Percentiles rank a stretch among this genome's conserved stretches.
phyloP scores from a whole-genome alignment of 371 early-diverging fungal species.

The Conidiobolus incongruus region DNA sequence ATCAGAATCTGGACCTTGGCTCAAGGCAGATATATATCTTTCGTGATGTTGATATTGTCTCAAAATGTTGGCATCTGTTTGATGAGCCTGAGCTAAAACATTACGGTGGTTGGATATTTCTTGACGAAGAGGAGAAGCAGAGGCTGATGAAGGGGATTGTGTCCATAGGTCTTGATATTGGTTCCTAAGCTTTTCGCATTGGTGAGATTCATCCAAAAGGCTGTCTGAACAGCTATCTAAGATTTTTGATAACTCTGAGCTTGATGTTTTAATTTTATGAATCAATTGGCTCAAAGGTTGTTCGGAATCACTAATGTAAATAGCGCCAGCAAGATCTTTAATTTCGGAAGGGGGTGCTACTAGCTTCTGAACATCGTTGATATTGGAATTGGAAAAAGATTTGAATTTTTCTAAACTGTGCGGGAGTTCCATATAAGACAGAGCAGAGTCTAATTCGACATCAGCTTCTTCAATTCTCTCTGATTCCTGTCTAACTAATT shows the following conservation, averaged over 20 bases:
- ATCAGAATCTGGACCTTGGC: slow-evolving; percentile 23
- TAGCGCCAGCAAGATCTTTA: slow-evolving; percentile 27
- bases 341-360: slow-evolving; percentile 35
- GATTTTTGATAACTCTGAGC: slow-evolving; percentile 20
- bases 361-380: slow-evolving; percentile 25
- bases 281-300: slow-evolving; percentile 25
- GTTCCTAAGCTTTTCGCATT: slow-evolving; percentile 12
- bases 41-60: slow-evolving; percentile 24
- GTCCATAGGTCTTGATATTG: slow-evolving; percentile 64
- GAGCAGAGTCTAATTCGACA: slow-evolving; percentile 58
- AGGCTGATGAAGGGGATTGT: slow-evolving; percentile 50
- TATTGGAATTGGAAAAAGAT: slow-evolving; percentile 11
- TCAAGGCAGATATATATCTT: slow-evolving; percentile 26
- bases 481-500: slow-evolving; percentile 53
- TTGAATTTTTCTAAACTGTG: slow-evolving; percentile 49
- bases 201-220: background rate
- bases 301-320: slow-evolving; percentile 21
- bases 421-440: slow-evolving; percentile 72
- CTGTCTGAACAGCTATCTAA: slow-evolving; percentile 27
- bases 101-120: slow-evolving; percentile 57
- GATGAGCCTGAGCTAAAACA: slow-evolving; percentile 49
- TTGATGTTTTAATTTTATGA: slow-evolving; percentile 31
- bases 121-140: slow-evolving; percentile 43
- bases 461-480: slow-evolving; percentile 60
- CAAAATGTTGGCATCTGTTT: slow-evolving; percentile 41